These are phyloP conservation scores for Termitomyces heimii DNA, from an alignment of 768 basidiomycete genomes.

Conservation along the genomic window DNA sequence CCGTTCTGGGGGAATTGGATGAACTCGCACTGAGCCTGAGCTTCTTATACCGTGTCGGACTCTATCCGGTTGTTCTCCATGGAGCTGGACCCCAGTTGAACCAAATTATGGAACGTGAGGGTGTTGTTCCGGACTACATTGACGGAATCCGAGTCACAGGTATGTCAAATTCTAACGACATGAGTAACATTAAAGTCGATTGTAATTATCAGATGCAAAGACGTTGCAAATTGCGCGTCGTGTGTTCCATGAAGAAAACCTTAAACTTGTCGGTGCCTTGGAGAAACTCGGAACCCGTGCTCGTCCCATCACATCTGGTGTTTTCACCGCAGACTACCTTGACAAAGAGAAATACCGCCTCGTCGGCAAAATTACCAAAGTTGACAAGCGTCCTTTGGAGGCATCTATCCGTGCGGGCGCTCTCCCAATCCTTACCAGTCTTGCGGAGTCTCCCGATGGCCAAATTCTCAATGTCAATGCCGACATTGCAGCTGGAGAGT, in stretches of 20 bases:
- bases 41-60: conserved; percentile 93
- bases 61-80: conserved; percentile 97
- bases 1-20: conserved; percentile 86
- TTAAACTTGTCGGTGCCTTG: conserved; percentile 88
- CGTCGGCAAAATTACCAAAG: conserved; percentile 90
- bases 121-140: conserved; percentile 93
- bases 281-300: conserved; percentile 95
- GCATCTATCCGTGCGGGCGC: conserved; percentile 95
- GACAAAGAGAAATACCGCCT: conserved; percentile 93
- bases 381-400: conserved; percentile 96
- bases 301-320: conserved; percentile 95
- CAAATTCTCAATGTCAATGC: conserved; percentile 99
- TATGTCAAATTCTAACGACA: conserved; percentile 27
- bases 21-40: conserved; percentile 93
- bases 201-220: conserved; percentile 62
- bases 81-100: conserved; percentile 96
- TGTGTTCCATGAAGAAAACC: conserved; percentile 96
- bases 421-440: conserved; percentile 89
- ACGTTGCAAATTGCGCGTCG: conserved; percentile 92
- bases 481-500: conserved; percentile 96
- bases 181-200: not conserved
- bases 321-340: conserved; percentile 96
- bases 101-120: conserved; percentile 87
- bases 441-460: conserved; percentile 94
- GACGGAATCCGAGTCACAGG: conserved; percentile 97